A percentile compares a stretch with the other conserved stretches of the same genome.
These are phyloP conservation scores for Fusarium penzigii DNA, from an alignment of 2,329 filamentous ascomycete species.

Conservation along the genomic window DNA sequence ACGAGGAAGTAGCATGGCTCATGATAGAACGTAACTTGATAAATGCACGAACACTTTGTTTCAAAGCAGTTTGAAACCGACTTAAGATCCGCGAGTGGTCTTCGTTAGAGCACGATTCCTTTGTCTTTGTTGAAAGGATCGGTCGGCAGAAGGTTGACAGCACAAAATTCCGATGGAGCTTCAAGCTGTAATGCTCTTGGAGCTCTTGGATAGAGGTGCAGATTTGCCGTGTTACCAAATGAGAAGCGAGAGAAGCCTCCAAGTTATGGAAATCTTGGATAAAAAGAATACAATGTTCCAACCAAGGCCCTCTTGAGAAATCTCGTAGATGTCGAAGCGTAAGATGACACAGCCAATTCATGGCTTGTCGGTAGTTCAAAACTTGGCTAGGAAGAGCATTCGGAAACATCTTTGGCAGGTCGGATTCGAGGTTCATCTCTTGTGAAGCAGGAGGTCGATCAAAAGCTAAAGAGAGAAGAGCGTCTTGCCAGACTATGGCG, in stretches of 20 bases:
- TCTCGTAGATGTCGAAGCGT: neutral
- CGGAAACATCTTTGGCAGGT: neutral
- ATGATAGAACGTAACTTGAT: slow-evolving; percentile 13
- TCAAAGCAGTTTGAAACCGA: slow-evolving; percentile 9
- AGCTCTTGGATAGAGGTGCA: slow-evolving; percentile 17
- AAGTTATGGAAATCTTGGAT: slow-evolving; percentile 5
- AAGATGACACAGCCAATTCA: slow-evolving; percentile 20
- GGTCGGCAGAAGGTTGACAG: slow-evolving; percentile 15
- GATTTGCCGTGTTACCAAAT: too few relatives aligned
- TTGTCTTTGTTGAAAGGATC: slow-evolving; percentile 1
- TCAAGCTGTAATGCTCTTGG: slow-evolving; percentile 9
- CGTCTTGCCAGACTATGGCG: slow-evolving; percentile 21
- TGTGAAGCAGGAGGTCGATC: slow-evolving; percentile 14
- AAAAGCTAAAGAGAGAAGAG: slow-evolving; percentile 19
- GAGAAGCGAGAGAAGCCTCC: slow-evolving; percentile 2
- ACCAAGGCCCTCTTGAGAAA: too few relatives aligned
- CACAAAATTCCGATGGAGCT: slow-evolving; percentile 14
- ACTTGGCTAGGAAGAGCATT: too few relatives aligned
- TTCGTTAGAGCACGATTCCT: too few relatives aligned
- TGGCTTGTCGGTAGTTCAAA: slow-evolving; percentile 15
- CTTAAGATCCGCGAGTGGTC: too few relatives aligned
- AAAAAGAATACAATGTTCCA: too few relatives aligned
- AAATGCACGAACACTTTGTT: slow-evolving; percentile 9
- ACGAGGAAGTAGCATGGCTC: slow-evolving; percentile 17
- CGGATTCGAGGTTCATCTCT: slow-evolving; percentile 11